Evolutionary conservation across 306 rosid species (phyloP).

Genomic region (Vigna hirtella): DNA sequence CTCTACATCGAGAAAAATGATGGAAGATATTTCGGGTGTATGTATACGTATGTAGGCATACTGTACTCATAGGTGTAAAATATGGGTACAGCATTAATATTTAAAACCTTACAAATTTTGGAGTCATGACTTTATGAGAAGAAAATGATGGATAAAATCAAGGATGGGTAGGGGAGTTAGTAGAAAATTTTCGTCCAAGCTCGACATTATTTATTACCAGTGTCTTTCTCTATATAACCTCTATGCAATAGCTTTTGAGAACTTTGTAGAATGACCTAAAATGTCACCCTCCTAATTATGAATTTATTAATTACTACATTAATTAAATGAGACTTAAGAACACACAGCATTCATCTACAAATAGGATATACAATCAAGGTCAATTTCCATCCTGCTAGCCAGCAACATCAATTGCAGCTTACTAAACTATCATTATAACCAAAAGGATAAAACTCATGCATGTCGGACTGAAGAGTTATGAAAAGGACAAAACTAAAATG

Average conservation of each 20-base stretch:
- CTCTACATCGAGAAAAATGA: neutral
- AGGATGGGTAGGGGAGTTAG: neutral
- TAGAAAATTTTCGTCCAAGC: constrained; percentile 16
- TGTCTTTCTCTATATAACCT: constrained; percentile 4
- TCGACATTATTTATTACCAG: neutral
- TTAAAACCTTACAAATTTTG: neutral
- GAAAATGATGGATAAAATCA: neutral
- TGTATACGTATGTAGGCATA: neutral
- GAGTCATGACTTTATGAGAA: neutral
- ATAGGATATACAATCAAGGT: constrained; percentile 28
- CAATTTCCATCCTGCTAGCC: constrained; percentile 4
- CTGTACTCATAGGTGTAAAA: neutral
- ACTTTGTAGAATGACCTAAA: neutral
- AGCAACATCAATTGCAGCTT: neutral
- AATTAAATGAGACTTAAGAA: neutral
- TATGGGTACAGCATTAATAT: neutral
- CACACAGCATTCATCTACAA: neutral
- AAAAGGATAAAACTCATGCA: neutral
- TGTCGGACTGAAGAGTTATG: neutral
- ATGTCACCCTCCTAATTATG: neutral
- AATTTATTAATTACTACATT: neutral
- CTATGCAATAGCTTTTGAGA: neutral
- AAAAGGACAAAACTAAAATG: neutral
- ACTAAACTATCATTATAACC: neutral
- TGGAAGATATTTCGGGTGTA: neutral